Evolutionary conservation across 2,329 filamentous ascomycete species (phyloP).

Genomic region (Bipolaris victoriae): DNA sequence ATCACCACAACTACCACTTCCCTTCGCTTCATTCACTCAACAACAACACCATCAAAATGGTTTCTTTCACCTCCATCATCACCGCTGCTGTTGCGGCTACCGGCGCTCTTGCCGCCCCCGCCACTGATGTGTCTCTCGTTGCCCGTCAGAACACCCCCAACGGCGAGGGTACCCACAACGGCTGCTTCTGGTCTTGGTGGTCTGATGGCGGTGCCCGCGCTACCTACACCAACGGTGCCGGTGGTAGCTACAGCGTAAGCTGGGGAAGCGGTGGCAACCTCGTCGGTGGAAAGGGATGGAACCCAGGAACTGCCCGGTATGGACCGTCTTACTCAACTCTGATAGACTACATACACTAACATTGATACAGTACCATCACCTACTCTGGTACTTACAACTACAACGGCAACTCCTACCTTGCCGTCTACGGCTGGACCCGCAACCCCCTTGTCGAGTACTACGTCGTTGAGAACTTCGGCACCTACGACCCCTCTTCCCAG

Average conservation of each 20-base stretch:
- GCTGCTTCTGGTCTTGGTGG: constrained; percentile 67
- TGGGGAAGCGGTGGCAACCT: constrained; percentile 63
- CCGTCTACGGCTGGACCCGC: constrained; percentile 64
- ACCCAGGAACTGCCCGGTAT: constrained; percentile 59
- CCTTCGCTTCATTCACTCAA: constrained; percentile 6
- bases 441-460: constrained; percentile 62
- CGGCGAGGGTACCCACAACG: constrained; percentile 60
- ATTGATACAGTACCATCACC: constrained; percentile 33
- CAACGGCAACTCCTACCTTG: constrained; percentile 55
- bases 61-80: constrained; percentile 38
- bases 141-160: constrained; percentile 52
- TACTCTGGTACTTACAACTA: constrained; percentile 46
- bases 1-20: constrained; percentile 12
- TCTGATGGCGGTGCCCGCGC: constrained; percentile 60
- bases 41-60: constrained; percentile 27
- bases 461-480: constrained; percentile 59
- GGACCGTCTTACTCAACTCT: constrained; percentile 16
- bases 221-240: constrained; percentile 62
- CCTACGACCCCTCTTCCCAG: constrained; percentile 57
- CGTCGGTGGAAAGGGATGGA: constrained; percentile 66
- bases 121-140: constrained; percentile 43
- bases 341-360: neutral
- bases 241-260: constrained; percentile 57
- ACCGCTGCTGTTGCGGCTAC: constrained; percentile 34
- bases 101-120: constrained; percentile 35